Evolutionary conservation across 202 grass and related monocot genomes (phyloP), one percentile per base, ranked within the genome.

Genomic region (Cymbopogon flexuosus): DNA sequence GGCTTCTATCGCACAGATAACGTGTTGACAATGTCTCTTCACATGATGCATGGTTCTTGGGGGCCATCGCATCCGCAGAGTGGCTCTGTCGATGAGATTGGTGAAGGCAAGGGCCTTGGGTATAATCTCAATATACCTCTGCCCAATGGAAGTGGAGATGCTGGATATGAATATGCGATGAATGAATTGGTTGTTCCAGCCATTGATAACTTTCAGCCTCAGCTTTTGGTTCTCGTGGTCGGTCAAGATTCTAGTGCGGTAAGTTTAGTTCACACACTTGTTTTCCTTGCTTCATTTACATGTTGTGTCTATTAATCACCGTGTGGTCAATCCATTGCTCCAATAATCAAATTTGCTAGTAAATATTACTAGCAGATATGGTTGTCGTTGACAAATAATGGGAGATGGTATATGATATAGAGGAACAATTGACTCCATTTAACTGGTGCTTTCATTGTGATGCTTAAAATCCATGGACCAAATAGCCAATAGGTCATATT

Each of bases 51-150:
- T 84, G 94, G 90, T 45, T 91, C 94, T 5, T 97, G 94, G 92
- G 92, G 94, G 16, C 81, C 81, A 4, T 93, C 92, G 11, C 86
- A 98, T 70, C 95, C 77, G 0, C 95, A 90, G 51, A 88, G 73
- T 59, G 95, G 92, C 51, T 91, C 73, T 0, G 54, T 80, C 5
- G 82, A 95, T 51, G 95, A 98, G 84, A 71, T 87, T 61, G 95
- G 95, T 52, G 84, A 91, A 80, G 92, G 88, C 59, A 86, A 40
- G 36, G 95, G 95, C 27, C 83, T 89, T 79, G 95, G 95, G 19
- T 94, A 89, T 75, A 98, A 93, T 89, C 83, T 94, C 36, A 98
- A 98, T 82, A 89, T 98, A 79, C 95, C 92, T 56, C 90, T 98
- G 68, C 95, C 92, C 34, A 98, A 91, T 90, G 95, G 95, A 18